Conservation (phyloP, 306 rosid species). For the Quercus alba region DNA sequence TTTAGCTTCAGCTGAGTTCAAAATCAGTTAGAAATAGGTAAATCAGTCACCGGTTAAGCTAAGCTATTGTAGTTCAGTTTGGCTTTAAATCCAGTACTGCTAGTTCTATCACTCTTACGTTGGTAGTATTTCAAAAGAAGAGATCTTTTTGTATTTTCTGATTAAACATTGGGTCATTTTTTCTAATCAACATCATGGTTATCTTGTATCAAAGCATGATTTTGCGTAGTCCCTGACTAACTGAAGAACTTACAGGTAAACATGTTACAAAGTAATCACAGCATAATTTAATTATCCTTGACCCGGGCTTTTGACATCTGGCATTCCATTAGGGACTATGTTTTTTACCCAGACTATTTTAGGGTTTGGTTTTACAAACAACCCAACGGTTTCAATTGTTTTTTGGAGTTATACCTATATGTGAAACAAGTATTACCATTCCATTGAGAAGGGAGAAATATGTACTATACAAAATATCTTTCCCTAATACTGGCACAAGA, state of each 20-base stretch:
- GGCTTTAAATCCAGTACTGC: constrained; percentile 21
- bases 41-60: constrained; percentile 8
- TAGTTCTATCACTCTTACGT: constrained; percentile 19
- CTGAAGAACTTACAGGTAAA: neutral
- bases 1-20: constrained; percentile 13
- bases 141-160: no score
- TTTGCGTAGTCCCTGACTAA: neutral
- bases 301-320: neutral
- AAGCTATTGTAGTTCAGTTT: constrained; percentile 27
- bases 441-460: neutral
- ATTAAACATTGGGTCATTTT: no score
- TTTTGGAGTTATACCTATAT: no score
- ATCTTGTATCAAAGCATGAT: neutral
- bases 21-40: constrained; percentile 4
- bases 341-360: no score
- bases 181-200: neutral
- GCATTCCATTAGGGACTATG: no score
- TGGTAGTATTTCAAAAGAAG: constrained; percentile 8
- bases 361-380: no score
- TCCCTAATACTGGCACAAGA: no score
- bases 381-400: no score
- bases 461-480: neutral
- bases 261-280: neutral
- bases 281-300: neutral
- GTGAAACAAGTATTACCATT: no score